Conservation (phyloP, 129 eudicot species). For the Daucus carota region DNA sequence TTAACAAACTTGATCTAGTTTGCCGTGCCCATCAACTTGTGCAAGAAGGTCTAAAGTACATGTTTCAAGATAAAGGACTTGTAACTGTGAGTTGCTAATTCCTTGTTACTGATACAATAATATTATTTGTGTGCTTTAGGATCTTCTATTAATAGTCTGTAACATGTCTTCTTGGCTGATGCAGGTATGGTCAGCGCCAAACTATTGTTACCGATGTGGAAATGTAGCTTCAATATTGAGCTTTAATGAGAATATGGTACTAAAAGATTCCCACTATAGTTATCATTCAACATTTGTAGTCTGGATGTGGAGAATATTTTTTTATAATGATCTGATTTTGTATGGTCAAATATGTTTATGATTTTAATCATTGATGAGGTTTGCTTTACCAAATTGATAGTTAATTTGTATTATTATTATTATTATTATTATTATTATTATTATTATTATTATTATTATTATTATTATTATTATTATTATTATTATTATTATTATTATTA, state of each 20-base stretch:
- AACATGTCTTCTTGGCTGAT: slow-evolving; percentile 11
- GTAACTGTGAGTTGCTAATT: slow-evolving; percentile 71
- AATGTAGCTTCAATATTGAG: slow-evolving; percentile 99
- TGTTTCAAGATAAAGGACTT: slow-evolving; percentile 99
- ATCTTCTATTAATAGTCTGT: neutral
- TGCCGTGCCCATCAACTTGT: slow-evolving; percentile 99
- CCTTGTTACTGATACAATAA: neutral
- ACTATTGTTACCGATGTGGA: slow-evolving; percentile 98
- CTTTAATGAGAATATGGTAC: slow-evolving; percentile 96
- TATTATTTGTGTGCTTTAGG: neutral
- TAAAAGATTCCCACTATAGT: too few relatives aligned
- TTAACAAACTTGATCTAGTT: slow-evolving; percentile 92
- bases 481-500: too few relatives aligned
- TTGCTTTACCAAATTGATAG: neutral
- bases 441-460: too few relatives aligned
- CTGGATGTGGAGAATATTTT: neutral
- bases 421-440: too few relatives aligned
- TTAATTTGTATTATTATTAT: too few relatives aligned
- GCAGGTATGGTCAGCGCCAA: slow-evolving; percentile 99
- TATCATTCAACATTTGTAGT: neutral
- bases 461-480: too few relatives aligned
- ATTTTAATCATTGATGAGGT: neutral
- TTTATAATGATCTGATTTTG: neutral
- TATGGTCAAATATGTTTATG: neutral
- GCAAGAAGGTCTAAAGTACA: slow-evolving; percentile 96